Conservation (phyloP, 768 basidiomycete species). For the Mycena metata region DNA sequence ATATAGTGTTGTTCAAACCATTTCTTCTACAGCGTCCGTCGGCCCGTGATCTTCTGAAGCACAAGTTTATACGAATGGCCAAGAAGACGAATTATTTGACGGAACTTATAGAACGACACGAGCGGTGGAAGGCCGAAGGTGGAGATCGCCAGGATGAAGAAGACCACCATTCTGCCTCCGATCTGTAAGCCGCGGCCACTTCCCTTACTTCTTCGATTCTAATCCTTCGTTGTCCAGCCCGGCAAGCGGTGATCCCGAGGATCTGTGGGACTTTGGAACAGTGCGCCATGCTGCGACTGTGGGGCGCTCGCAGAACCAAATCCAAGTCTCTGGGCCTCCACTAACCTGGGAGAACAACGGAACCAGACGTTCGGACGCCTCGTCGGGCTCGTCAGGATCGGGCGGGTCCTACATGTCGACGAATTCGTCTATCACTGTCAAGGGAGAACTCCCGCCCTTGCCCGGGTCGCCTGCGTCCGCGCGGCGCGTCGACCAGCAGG, state of each 20-base stretch:
- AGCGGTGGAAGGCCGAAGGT: conserved; percentile 93
- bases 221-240: conserved; percentile 52
- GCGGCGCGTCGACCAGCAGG: conserved; percentile 66
- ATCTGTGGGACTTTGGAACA: conserved; percentile 98
- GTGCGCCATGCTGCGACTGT: conserved; percentile 85
- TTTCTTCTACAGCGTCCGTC: conserved; percentile 83
- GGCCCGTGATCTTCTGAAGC: conserved; percentile 95
- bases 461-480: conserved; percentile 58
- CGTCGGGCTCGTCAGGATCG: conserved; percentile 47
- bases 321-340: conserved; percentile 74
- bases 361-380: conserved; percentile 59
- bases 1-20: conserved; percentile 36
- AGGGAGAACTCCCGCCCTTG: conserved; percentile 74
- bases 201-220: background rate
- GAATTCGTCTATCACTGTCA: conserved; percentile 63
- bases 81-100: conserved; percentile 96
- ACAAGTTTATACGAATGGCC: conserved; percentile 95
- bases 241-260: conserved; percentile 74
- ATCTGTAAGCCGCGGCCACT: conserved; percentile 64
- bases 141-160: conserved; percentile 83
- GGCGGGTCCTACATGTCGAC: conserved; percentile 48
- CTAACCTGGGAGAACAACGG: conserved; percentile 87
- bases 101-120: conserved; percentile 94
- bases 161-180: conserved; percentile 70
- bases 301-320: conserved; percentile 71